Evolutionary conservation across 805 yeast species (phyloP).

Genomic region (Wickerhamomyces chaumierensis): DNA sequence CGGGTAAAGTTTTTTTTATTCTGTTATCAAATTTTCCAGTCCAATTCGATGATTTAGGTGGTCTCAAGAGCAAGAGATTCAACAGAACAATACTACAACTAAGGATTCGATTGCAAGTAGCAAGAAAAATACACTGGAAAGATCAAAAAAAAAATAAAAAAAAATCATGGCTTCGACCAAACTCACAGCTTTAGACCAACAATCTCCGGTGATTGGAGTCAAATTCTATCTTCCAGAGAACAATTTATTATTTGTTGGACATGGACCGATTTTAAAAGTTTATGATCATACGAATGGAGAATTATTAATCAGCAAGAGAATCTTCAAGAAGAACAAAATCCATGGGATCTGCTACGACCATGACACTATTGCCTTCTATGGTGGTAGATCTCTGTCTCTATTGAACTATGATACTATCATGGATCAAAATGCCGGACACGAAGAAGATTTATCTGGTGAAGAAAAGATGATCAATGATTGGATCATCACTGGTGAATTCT

Average conservation of each 20-base stretch:
- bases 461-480: slow-evolving; percentile 65
- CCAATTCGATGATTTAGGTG: too few species aligned
- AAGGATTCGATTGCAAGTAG: too few species aligned
- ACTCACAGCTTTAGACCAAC: background rate
- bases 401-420: slow-evolving; percentile 22
- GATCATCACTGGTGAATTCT: slow-evolving; percentile 56
- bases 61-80: too few species aligned
- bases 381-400: slow-evolving; percentile 59
- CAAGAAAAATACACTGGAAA: too few species aligned
- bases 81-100: too few species aligned
- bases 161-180: background rate
- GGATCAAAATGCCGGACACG: slow-evolving; percentile 7
- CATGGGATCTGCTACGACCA: slow-evolving; percentile 54
- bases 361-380: slow-evolving; percentile 37
- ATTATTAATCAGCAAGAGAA: slow-evolving; percentile 27
- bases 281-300: slow-evolving; percentile 32
- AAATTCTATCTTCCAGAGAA: slow-evolving; percentile 14
- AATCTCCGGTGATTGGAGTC: slow-evolving; percentile 1
- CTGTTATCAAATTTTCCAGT: too few species aligned
- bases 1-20: too few species aligned
- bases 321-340: slow-evolving; percentile 67
- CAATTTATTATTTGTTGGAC: slow-evolving; percentile 43
- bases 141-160: too few species aligned
- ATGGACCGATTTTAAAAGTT: slow-evolving; percentile 56
- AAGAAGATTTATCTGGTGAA: slow-evolving; percentile 9